Conservation (phyloP, 768 basidiomycete genomes). For the Coprinopsis cinerea region DNA sequence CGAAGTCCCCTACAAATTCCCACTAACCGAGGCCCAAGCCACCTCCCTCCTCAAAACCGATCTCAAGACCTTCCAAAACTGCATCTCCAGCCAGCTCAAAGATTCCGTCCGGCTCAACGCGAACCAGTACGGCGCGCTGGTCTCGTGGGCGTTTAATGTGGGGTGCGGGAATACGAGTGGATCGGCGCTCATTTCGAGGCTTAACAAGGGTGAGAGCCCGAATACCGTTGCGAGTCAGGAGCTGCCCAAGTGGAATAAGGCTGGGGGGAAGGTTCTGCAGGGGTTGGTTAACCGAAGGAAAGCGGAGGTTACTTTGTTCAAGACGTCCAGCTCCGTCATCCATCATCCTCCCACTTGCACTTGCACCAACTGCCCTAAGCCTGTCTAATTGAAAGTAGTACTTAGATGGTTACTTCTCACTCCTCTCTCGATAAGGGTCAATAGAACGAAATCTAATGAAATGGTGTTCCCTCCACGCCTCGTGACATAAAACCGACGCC, state of each 20-base stretch:
- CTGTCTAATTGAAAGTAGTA: too few species aligned
- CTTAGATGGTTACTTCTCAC: too few species aligned
- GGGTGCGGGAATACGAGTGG: constrained; percentile 21
- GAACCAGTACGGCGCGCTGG: constrained; percentile 30
- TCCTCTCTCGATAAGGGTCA: too few species aligned
- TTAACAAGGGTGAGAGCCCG: constrained; percentile 25
- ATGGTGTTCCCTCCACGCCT: too few species aligned
- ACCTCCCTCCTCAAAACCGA: constrained; percentile 24
- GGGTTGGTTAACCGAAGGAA: constrained; percentile 23
- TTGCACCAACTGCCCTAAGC: too few species aligned
- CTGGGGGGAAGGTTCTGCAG: constrained; percentile 21
- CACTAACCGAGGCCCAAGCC: constrained; percentile 25
- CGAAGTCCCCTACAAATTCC: constrained; percentile 29
- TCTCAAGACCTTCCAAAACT: constrained; percentile 17
- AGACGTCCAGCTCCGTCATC: constrained; percentile 22
- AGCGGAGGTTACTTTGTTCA: constrained; percentile 26
- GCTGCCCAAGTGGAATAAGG: constrained; percentile 26
- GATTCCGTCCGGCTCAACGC: constrained; percentile 21
- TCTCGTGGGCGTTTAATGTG: constrained; percentile 26
- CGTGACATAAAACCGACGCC: too few species aligned
- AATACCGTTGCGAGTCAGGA: constrained; percentile 28
- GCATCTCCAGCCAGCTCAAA: constrained; percentile 20
- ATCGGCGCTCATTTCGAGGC: constrained; percentile 22
- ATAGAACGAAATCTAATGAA: too few species aligned
- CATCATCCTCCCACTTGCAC: too few species aligned